A percentile compares a stretch with the other conserved stretches of the same genome.
These are phyloP conservation scores for Mycena maculata DNA, from an alignment of 768 basidiomycete genomes.

Conservation along the genomic window DNA sequence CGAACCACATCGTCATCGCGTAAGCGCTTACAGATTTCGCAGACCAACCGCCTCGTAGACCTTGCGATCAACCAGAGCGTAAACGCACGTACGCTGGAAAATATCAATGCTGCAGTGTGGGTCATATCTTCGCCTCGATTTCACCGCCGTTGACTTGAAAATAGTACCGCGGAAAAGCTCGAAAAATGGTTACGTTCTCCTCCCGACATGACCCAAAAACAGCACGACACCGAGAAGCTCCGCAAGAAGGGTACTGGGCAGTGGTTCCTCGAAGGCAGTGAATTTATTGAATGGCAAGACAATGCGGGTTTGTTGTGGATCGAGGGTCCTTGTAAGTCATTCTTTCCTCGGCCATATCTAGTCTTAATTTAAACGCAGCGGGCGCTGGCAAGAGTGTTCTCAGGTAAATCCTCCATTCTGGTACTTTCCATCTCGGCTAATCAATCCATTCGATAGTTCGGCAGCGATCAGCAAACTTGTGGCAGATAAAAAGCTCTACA, in stretches of 20 bases:
- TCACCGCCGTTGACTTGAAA: not conserved
- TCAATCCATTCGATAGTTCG: not conserved
- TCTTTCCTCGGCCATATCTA: not conserved
- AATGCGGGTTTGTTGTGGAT: not conserved
- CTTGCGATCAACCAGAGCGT: not conserved
- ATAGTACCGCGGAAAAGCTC: not conserved
- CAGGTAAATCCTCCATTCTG: not conserved
- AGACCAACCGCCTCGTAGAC: constrained; percentile 15
- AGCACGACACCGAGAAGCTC: not conserved
- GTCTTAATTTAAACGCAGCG: not conserved
- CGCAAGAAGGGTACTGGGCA: not conserved
- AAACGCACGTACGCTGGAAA: not conserved
- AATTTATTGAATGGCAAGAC: not conserved
- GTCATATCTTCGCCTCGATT: not conserved
- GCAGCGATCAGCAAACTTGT: not conserved
- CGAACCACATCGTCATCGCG: too few species aligned
- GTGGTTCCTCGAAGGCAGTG: not conserved
- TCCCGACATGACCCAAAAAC: not conserved
- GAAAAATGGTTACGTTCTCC: not conserved
- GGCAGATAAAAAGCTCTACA: not conserved
- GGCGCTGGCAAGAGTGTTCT: not conserved
- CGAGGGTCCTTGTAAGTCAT: not conserved
- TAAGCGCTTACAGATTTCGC: too few species aligned
- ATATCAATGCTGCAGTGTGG: not conserved
- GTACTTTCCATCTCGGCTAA: not conserved